A percentile compares a stretch with the other conserved stretches of the same genome.
phyloP scores from a whole-genome alignment of 176 grass and related monocot genomes.

The Stipa capillata region DNA sequence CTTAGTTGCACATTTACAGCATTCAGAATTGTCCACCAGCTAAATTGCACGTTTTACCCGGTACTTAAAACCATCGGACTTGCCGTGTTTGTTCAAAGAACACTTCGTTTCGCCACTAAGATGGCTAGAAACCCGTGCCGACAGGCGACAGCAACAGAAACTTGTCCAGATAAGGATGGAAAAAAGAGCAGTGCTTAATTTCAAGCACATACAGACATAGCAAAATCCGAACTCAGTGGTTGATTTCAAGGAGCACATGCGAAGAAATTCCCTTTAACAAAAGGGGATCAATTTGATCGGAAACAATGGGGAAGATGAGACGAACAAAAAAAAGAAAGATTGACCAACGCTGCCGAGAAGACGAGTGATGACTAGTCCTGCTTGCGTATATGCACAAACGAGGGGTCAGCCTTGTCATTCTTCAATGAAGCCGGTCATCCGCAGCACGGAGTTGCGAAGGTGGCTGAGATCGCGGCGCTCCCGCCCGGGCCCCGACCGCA shows the following conservation, averaged over 20 bases:
- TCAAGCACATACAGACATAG: not conserved
- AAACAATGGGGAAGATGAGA: not conserved
- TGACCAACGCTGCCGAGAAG: not conserved
- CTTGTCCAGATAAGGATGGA: not conserved
- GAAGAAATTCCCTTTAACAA: not conserved
- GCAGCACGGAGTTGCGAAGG: constrained; percentile 52
- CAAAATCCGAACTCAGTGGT: not conserved
- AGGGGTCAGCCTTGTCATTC: constrained; percentile 29
- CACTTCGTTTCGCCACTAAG: not conserved
- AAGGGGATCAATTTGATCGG: not conserved
- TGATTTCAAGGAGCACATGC: not conserved
- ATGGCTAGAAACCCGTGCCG: not conserved
- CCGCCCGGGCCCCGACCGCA: constrained; percentile 52
- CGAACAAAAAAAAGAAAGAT: constrained; percentile 19
- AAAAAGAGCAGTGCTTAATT: not conserved
- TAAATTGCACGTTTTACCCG: constrained; percentile 4
- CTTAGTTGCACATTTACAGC: too few relatives aligned
- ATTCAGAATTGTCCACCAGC: not conserved
- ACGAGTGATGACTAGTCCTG: not conserved
- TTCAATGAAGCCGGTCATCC: constrained; percentile 83
- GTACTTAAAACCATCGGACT: not conserved
- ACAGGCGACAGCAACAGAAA: not conserved
- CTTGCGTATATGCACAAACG: not conserved
- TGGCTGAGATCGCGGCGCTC: constrained; percentile 65
- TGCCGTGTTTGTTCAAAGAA: not conserved